Percentiles rank a stretch among this genome's conserved stretches.
Conservation (phyloP, 495 filamentous ascomycete genomes). For the Glarea lozoyensis region DNA sequence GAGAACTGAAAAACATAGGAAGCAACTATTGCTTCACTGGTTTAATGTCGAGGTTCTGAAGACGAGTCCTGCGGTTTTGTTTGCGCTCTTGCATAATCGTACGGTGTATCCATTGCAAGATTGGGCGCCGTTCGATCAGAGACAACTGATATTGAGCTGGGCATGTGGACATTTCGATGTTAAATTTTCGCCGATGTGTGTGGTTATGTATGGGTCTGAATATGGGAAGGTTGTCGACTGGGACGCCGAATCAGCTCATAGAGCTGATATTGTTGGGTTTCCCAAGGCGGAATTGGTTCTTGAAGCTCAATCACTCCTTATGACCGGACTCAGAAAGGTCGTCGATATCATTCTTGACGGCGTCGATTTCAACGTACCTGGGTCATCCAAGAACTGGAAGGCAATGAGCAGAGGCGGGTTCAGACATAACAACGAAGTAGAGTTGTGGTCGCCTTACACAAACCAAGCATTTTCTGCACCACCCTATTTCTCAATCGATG, state of each 20-base stretch:
- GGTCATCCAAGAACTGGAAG: not conserved
- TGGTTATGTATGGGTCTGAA: constrained; percentile 4
- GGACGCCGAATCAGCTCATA: not conserved
- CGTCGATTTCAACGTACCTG: not conserved
- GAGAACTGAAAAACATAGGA: not conserved
- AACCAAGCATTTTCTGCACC: constrained; percentile 4
- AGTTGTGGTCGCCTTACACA: not conserved
- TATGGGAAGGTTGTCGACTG: constrained; percentile 2
- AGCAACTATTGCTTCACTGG: not conserved
- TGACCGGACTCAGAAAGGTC: not conserved
- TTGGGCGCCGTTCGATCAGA: constrained; percentile 8
- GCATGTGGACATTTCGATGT: constrained; percentile 1
- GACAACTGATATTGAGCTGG: constrained; percentile 1
- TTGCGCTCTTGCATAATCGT: constrained; percentile 5
- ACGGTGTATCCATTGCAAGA: constrained; percentile 1
- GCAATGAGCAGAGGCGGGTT: not conserved
- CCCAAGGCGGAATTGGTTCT: not conserved
- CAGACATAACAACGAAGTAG: not conserved
- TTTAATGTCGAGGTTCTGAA: not conserved
- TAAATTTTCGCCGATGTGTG: constrained; percentile 4
- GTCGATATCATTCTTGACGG: not conserved
- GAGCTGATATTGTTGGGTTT: not conserved
- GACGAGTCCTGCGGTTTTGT: constrained; percentile 1
- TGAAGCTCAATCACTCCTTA: not conserved
- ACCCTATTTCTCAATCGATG: not conserved